Percentiles rank a stretch among this genome's conserved stretches.
Evolutionary conservation across 106 monocot genomes (phyloP).

Genomic region (Dioscorea zingiberensis): DNA sequence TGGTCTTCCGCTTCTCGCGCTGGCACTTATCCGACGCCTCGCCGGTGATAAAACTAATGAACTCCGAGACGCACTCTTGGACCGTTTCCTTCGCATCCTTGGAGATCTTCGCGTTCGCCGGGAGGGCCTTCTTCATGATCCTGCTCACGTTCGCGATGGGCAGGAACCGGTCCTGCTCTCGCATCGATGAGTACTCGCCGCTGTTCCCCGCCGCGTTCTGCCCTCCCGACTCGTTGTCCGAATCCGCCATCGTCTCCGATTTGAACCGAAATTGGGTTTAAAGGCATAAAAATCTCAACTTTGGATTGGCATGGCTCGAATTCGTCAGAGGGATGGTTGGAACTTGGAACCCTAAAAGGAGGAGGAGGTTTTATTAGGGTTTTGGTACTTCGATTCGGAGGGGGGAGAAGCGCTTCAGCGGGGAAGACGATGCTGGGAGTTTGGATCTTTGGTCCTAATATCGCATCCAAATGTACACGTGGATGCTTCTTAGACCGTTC

Average conservation of each 20-base stretch:
- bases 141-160: conserved; percentile 71
- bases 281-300: neutral
- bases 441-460: conserved; percentile 6
- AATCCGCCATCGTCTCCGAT: conserved; percentile 35
- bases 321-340: no score
- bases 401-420: neutral
- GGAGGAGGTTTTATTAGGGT: no score
- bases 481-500: conserved; percentile 18
- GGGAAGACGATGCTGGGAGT: neutral
- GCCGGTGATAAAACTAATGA: conserved; percentile 77
- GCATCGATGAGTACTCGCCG: conserved; percentile 26
- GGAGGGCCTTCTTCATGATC: conserved; percentile 73
- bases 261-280: neutral
- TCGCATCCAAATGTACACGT: conserved; percentile 7
- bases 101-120: conserved; percentile 61
- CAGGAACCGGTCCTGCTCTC: conserved; percentile 64
- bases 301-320: no score
- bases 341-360: no score
- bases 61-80: conserved; percentile 72
- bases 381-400: no score
- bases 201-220: conserved; percentile 8
- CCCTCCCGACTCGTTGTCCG: conserved; percentile 61
- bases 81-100: conserved; percentile 79
- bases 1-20: conserved; percentile 72
- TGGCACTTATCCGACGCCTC: conserved; percentile 81